Base-by-base conservation (phyloP, 2,329 filamentous ascomycete genomes). In the Fusarium cyanostomum region DNA sequence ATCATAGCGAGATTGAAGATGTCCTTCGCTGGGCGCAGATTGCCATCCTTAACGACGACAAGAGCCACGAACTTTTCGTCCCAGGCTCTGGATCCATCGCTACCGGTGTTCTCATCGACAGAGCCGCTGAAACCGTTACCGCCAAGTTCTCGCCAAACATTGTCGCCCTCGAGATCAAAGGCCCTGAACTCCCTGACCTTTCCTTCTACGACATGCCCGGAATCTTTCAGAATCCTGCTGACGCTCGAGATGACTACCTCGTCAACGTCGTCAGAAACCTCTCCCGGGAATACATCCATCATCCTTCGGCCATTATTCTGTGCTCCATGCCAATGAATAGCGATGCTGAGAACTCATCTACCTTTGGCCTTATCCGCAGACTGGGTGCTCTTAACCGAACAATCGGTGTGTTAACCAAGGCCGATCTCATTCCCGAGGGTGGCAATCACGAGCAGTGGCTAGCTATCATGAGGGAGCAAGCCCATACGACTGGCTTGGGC, bases 181-280 rank as follows among this genome's bases (percentile, higher is more conserved):
- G 89, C 0, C 90, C 90, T 0, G 82, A 81, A 0, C 82, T 94
- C 0, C 89, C 92, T 0, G 87, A 92, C 7, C 73, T 97, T 0
- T 92, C 89, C 0, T 96, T 97, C 68, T 94, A 92, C 59, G 93
- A 97, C 59, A 81, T 97, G 1, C 93, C 93, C 0, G 93, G 93
- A 0, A 87, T 96, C 0, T 94, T 96, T 60, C 86, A 88, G 16
- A 89, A 89, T 8, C 84, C 89, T 0, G 85, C 87, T 2, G 81
- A 87, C 8, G 84, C 84, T 8, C 80, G 85, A 3, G 87, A 94
- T 13, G 81, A 84, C 9, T 91, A 91, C 54, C 79, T 94, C 0
- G 89, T 94, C 11, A 80, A 83, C 0, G 86, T 95, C 0, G 90
- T 96, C 0, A 82, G 87, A 46, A 90, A 90, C 15, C 73, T 97